phyloP scores from a whole-genome alignment of 805 yeast species.

The Ogataea naganishii region DNA sequence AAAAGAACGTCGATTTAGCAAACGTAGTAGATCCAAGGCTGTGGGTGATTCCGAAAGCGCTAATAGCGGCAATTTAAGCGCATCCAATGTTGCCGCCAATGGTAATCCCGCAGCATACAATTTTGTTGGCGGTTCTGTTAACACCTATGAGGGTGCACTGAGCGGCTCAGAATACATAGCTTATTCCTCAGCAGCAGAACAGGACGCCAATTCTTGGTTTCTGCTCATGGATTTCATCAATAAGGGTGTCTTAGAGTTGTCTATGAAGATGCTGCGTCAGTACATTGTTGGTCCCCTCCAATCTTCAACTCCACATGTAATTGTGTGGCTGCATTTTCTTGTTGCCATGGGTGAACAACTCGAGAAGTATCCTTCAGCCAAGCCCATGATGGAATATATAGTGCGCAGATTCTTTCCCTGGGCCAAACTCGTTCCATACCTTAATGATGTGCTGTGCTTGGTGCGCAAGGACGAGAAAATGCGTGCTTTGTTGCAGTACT shows the following conservation, averaged over 20 bases:
- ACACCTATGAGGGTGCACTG: too few species aligned
- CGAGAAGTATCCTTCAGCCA: constrained; percentile 34
- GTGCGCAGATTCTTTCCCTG: constrained; percentile 58
- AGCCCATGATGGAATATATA: constrained; percentile 39
- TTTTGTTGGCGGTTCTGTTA: too few species aligned
- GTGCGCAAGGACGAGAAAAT: constrained; percentile 19
- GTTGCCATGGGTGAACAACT: constrained; percentile 53
- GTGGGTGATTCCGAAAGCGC: too few species aligned
- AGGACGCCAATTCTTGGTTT: constrained; percentile 42
- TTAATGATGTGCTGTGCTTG: constrained; percentile 45
- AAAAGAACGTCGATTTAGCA: constrained; percentile 62
- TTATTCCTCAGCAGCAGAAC: constrained; percentile 19
- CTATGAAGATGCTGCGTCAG: constrained; percentile 58
- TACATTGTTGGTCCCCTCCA: constrained; percentile 66
- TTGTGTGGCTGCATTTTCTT: constrained; percentile 72
- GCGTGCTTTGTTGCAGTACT: constrained; percentile 7
- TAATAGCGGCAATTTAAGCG: too few species aligned
- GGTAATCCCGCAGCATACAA: too few species aligned
- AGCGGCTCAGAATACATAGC: too few species aligned
- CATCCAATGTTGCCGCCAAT: too few species aligned
- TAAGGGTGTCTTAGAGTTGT: constrained; percentile 56
- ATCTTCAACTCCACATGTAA: constrained; percentile 61
- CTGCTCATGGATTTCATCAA: constrained; percentile 46
- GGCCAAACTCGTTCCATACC: constrained; percentile 52
- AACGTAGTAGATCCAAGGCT: constrained; percentile 37